These are phyloP conservation scores for Penicillium silybi DNA, from an alignment of 495 filamentous ascomycete genomes.

Conservation along the genomic window DNA sequence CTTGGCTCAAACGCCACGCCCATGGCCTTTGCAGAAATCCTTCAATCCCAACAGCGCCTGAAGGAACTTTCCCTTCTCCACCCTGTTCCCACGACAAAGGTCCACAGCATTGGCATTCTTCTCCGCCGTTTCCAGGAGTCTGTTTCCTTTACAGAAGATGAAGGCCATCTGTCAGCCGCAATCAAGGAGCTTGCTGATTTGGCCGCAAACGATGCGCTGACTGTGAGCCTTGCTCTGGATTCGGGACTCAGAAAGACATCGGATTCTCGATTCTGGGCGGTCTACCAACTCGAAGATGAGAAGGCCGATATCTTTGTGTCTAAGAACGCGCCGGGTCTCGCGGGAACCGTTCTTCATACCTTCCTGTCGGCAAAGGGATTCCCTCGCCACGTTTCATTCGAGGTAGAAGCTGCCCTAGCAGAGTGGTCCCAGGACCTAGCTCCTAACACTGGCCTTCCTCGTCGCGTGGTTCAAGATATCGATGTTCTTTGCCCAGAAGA, in stretches of 20 bases:
- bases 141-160: slow-evolving; percentile 10
- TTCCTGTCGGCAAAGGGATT: slow-evolving; percentile 50
- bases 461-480: slow-evolving; percentile 49
- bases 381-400: slow-evolving; percentile 49
- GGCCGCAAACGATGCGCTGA: slow-evolving; percentile 26
- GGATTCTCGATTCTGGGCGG: slow-evolving; percentile 52
- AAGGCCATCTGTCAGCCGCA: slow-evolving; percentile 18
- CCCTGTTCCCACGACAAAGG: slow-evolving; percentile 32
- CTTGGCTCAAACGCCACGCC: slow-evolving; percentile 46
- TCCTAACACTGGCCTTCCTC: slow-evolving; percentile 36
- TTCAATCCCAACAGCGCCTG: slow-evolving; percentile 48
- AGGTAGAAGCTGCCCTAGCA: slow-evolving; percentile 44
- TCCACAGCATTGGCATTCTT: slow-evolving; percentile 32
- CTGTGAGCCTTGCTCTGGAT: slow-evolving; percentile 46
- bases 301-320: slow-evolving; percentile 50
- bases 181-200: slow-evolving; percentile 33
- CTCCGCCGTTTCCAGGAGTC: slow-evolving; percentile 31
- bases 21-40: slow-evolving; percentile 45
- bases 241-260: slow-evolving; percentile 50
- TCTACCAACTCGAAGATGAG: slow-evolving; percentile 45
- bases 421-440: slow-evolving; percentile 34
- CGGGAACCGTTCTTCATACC: slow-evolving; percentile 52
- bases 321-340: slow-evolving; percentile 48
- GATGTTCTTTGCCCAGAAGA: slow-evolving; percentile 51
- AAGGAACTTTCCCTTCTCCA: slow-evolving; percentile 45